These are phyloP conservation scores for Candida frijolesensis DNA, from an alignment of 1,139 yeast genomes.

Conservation along the genomic window DNA sequence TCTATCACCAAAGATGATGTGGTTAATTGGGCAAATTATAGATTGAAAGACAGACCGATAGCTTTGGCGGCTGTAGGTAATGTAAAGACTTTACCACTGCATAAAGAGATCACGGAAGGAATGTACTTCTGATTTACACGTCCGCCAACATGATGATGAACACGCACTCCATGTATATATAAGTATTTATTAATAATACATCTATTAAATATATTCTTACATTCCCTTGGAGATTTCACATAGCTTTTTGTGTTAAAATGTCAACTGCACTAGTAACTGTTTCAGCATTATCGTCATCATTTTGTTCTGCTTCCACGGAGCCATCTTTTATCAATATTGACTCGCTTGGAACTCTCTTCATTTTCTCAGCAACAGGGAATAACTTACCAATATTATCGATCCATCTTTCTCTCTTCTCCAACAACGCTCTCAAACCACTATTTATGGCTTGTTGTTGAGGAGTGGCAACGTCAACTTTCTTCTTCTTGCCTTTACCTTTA, in stretches of 20 bases:
- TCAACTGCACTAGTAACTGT: constrained; percentile 18
- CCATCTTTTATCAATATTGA: constrained; percentile 51
- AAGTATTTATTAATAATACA: constrained; percentile 1
- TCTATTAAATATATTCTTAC: background rate
- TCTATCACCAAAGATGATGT: constrained; percentile 79
- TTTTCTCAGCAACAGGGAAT: constrained; percentile 66
- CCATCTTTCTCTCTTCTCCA: constrained; percentile 91
- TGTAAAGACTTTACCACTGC: constrained; percentile 62
- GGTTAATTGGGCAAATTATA: constrained; percentile 84
- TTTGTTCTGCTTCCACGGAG: constrained; percentile 43
- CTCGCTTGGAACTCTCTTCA: constrained; percentile 73
- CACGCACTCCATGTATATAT: background rate
- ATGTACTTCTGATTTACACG: constrained; percentile 26
- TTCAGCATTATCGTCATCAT: constrained; percentile 38
- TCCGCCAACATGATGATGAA: background rate
- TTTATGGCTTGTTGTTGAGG: constrained; percentile 61
- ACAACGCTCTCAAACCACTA: constrained; percentile 72
- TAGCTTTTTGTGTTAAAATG: constrained; percentile 17
- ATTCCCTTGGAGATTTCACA: background rate
- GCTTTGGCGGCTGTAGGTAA: constrained; percentile 93
- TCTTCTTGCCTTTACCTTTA: constrained; percentile 80
- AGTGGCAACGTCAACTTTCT: constrained; percentile 52
- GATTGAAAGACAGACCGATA: constrained; percentile 75
- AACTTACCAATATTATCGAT: constrained; percentile 84
- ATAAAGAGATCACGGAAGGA: constrained; percentile 48